Conservation (phyloP, 345 rosid genomes). For the Linum usitatissimum region DNA sequence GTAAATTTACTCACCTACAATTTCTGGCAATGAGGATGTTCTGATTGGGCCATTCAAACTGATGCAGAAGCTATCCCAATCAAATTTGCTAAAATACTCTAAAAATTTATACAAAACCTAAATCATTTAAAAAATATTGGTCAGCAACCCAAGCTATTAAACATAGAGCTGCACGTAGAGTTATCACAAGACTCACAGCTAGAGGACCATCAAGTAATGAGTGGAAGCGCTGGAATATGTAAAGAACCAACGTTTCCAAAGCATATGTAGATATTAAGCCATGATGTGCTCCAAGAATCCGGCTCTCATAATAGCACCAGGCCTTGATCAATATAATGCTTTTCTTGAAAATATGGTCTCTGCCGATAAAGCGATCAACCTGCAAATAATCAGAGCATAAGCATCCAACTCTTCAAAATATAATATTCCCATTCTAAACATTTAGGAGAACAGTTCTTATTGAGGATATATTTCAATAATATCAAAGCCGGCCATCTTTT, state of each 20-base stretch:
- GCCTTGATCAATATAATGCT: constrained; percentile 77
- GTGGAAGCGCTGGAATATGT: constrained; percentile 70
- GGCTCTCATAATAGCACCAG: constrained; percentile 92
- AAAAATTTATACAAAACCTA: constrained; percentile 79
- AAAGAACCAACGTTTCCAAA: constrained; percentile 75
- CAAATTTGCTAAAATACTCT: constrained; percentile 93
- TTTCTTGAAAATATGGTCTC: constrained; percentile 72
- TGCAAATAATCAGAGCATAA: constrained; percentile 13
- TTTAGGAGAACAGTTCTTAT: too few relatives aligned
- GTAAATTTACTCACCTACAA: constrained; percentile 41
- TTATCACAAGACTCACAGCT: constrained; percentile 43
- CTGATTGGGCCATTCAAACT: constrained; percentile 68
- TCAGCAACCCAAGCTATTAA: constrained; percentile 3
- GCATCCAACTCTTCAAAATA: neutral
- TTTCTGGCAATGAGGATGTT: constrained; percentile 50
- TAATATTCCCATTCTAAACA: neutral
- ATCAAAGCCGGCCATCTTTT: too few relatives aligned
- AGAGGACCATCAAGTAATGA: constrained; percentile 63
- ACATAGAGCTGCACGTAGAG: constrained; percentile 4
- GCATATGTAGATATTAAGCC: constrained; percentile 85
- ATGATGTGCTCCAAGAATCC: constrained; percentile 86
- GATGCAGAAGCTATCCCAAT: constrained; percentile 85
- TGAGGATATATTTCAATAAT: too few relatives aligned
- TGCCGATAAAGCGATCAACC: constrained; percentile 58
- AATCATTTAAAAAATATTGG: neutral